phyloP scores from a whole-genome alignment of 2,329 filamentous ascomycete genomes.

The Cladophialophora exuberans region DNA sequence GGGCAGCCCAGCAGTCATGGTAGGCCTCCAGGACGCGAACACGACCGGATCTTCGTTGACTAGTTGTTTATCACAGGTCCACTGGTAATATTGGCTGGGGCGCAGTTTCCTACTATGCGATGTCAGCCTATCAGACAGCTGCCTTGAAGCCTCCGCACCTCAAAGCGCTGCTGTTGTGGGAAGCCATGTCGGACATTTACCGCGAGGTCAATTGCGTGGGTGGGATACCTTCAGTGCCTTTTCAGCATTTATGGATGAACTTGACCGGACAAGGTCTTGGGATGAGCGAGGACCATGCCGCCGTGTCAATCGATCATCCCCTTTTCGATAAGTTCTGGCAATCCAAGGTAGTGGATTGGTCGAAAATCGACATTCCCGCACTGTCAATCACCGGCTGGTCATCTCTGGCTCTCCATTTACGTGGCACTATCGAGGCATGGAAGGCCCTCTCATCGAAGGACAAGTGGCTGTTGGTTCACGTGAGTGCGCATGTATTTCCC shows the following conservation, averaged over 20 bases:
- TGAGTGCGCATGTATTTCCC: neutral
- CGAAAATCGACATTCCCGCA: neutral
- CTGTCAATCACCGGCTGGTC: neutral
- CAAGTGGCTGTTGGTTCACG: slow-evolving; percentile 7
- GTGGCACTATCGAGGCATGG: slow-evolving; percentile 6
- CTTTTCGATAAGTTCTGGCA: slow-evolving; percentile 10
- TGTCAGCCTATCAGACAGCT: slow-evolving; percentile 4
- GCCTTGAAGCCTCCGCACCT: slow-evolving; percentile 9
- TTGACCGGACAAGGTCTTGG: slow-evolving; percentile 8
- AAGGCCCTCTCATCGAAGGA: slow-evolving; percentile 2
- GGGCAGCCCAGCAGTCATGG: slow-evolving; percentile 15
- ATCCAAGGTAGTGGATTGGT: slow-evolving; percentile 3
- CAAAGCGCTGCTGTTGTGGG: slow-evolving; percentile 4
- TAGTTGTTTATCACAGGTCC: neutral
- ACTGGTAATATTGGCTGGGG: slow-evolving; percentile 9
- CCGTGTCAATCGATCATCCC: slow-evolving; percentile 2
- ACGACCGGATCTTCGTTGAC: neutral
- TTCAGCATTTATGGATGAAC: slow-evolving; percentile 8
- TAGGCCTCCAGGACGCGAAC: neutral
- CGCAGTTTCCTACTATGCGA: slow-evolving; percentile 8
- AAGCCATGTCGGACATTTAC: slow-evolving; percentile 8
- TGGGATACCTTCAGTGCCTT: slow-evolving; percentile 7
- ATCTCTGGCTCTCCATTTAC: neutral
- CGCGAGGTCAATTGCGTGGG: slow-evolving; percentile 4
- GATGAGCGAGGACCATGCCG: slow-evolving; percentile 4